Evolutionary conservation across 192 early-diverging fungal species (phyloP), one percentile per base, ranked within the genome.

Genomic region (Mortierella alpina): DNA sequence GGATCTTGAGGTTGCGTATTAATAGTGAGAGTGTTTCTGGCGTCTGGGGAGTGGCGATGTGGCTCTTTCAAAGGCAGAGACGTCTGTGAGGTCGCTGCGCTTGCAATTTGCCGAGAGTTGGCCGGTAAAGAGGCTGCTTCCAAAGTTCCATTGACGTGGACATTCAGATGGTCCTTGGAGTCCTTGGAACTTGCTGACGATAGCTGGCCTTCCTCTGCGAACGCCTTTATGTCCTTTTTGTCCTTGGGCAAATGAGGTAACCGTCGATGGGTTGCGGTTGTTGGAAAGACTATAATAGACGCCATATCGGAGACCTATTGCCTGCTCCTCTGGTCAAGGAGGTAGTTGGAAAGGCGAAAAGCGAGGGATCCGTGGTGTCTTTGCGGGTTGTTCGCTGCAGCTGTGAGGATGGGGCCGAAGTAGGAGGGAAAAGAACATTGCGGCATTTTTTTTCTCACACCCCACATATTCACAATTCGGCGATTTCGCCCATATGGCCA

Each of bases 241-340:
- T 68, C 66, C 23, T 66, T 66, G 20, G 75, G 41, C n/a, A 80
- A 18, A 52, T 80, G 77, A 40, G 77, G 77, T 45, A 80, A 11
- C 59, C 51, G 65, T 10, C 59, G 57, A 54, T 80, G 77, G 13
- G 77, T 72, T 2, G 77, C 70, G 8, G 59, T 60, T 7, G 53
- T 80, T n/a, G 77, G 77, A 47, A 80, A 80, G 41, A 64, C 46
- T 20, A 80, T 63, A 7, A 80, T 49, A 17, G 77, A 72, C 3
- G 77, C 77, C 77, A 78, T 76, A n/a, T n/a, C n/a, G n/a, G n/a
- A n/a, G n/a, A n/a, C n/a, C n/a, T n/a, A n/a, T n/a, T n/a, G n/a
- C n/a, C n/a, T n/a, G n/a, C n/a, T n/a, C 31, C 31, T 31, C 31
- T 31, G 31, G 31, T 31, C 31, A 31, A 31, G 31, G 31, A 31